Conservation (phyloP, 2,329 filamentous ascomycete genomes). For the Alternaria atra region DNA sequence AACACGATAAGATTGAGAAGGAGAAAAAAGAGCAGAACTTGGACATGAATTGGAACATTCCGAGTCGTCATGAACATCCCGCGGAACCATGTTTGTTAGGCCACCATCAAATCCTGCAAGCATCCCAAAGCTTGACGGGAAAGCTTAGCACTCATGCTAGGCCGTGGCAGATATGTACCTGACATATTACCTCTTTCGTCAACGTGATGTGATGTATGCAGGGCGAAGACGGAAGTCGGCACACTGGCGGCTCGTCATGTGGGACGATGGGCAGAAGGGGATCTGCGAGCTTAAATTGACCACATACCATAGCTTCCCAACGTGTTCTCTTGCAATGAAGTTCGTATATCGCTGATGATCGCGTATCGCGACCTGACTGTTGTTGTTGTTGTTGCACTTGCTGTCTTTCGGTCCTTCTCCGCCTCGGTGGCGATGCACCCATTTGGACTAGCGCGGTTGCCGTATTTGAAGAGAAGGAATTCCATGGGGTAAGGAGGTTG, state of each 20-base stretch:
- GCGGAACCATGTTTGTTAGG: neutral
- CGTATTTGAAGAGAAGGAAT: neutral
- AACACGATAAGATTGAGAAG: neutral
- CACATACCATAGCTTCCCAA: neutral
- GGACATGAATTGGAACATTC: neutral
- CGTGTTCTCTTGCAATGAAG: neutral
- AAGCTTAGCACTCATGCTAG: neutral
- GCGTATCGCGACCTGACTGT: too few species aligned
- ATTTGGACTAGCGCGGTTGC: neutral
- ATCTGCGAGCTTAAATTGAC: neutral
- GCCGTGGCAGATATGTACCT: neutral
- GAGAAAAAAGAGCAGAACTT: neutral
- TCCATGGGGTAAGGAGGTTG: neutral
- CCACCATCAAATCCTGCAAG: neutral
- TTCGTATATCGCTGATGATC: neutral
- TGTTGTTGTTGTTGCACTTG: neutral
- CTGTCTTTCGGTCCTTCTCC: neutral
- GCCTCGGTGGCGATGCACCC: neutral
- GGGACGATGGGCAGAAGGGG: neutral
- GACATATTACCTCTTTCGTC: neutral
- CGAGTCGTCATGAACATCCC: neutral
- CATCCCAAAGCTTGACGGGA: neutral
- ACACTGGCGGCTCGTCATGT: neutral
- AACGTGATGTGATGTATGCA: neutral
- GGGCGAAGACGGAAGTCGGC: constrained; percentile 1